Conservation (phyloP, 2,329 filamentous ascomycete genomes). For the Stagonosporopsis cucurbitacearum region DNA sequence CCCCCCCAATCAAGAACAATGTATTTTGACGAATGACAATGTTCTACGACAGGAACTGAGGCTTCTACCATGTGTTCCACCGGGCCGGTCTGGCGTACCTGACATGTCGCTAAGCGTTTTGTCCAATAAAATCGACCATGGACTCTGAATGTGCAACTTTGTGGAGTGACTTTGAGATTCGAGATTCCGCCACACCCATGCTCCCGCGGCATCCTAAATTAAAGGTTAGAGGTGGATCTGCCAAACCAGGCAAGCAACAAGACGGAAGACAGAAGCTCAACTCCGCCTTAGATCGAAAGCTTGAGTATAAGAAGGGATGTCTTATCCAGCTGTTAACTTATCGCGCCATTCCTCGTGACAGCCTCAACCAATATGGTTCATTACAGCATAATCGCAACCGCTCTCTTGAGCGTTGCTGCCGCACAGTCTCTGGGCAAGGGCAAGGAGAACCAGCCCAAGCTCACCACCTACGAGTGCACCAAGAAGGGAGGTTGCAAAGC, state of each 20-base stretch:
- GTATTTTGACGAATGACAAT: background rate
- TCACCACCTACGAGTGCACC: slow-evolving; percentile 62
- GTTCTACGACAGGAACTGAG: background rate
- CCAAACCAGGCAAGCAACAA: slow-evolving; percentile 2
- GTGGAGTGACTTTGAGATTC: background rate
- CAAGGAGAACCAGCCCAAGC: slow-evolving; percentile 58
- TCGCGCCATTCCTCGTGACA: slow-evolving; percentile 15
- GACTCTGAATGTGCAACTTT: background rate
- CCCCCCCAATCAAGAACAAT: slow-evolving; percentile 17
- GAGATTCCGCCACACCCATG: background rate
- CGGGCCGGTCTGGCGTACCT: slow-evolving; percentile 20
- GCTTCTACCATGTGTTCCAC: slow-evolving; percentile 4
- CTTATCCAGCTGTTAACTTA: slow-evolving; percentile 2
- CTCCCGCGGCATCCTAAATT: slow-evolving; percentile 4
- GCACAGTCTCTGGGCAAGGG: slow-evolving; percentile 42
- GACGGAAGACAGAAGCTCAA: slow-evolving; percentile 5
- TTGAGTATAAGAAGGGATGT: slow-evolving; percentile 15
- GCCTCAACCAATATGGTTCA: slow-evolving; percentile 28
- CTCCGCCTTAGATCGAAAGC: slow-evolving; percentile 1
- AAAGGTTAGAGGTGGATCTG: background rate
- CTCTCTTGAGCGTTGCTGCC: slow-evolving; percentile 35
- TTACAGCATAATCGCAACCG: slow-evolving; percentile 32
- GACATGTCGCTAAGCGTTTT: slow-evolving; percentile 1
- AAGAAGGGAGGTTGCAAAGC: slow-evolving; percentile 57
- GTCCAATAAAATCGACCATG: background rate